phyloP scores from a whole-genome alignment of 495 filamentous ascomycete genomes.

The Tuber borchii region DNA sequence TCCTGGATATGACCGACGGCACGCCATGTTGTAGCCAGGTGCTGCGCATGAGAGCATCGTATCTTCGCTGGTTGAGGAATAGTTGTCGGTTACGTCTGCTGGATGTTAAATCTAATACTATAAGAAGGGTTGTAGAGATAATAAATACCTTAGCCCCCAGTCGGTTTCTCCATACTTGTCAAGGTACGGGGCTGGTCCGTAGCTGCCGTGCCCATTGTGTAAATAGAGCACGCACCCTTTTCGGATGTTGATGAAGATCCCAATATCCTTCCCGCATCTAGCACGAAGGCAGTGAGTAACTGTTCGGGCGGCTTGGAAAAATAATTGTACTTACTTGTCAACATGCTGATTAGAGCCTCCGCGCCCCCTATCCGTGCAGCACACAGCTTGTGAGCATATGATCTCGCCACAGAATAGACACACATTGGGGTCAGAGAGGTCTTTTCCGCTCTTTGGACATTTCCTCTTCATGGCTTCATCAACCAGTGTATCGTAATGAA shows the following conservation, averaged over 20 bases:
- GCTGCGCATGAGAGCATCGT: conserved; percentile 76
- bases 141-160: conserved; percentile 53
- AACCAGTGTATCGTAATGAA: conserved; percentile 84
- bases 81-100: conserved; percentile 60
- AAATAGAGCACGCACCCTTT: conserved; percentile 87
- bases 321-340: conserved; percentile 58
- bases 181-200: conserved; percentile 81
- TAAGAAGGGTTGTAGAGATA: conserved; percentile 1
- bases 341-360: conserved; percentile 90
- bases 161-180: conserved; percentile 94
- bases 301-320: neutral
- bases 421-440: conserved; percentile 78
- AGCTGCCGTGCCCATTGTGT: conserved; percentile 73
- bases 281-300: conserved; percentile 16
- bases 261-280: conserved; percentile 82
- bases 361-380: conserved; percentile 62
- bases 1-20: conserved; percentile 79
- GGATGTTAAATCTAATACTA: conserved; percentile 1
- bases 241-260: conserved; percentile 89
- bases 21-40: conserved; percentile 83
- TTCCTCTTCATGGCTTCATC: conserved; percentile 78
- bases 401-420: conserved; percentile 95
- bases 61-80: conserved; percentile 85
- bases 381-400: conserved; percentile 88
- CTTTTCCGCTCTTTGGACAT: conserved; percentile 77